Evolutionary conservation across 345 rosid genomes (phyloP).

Genomic region (Populus nigra): DNA sequence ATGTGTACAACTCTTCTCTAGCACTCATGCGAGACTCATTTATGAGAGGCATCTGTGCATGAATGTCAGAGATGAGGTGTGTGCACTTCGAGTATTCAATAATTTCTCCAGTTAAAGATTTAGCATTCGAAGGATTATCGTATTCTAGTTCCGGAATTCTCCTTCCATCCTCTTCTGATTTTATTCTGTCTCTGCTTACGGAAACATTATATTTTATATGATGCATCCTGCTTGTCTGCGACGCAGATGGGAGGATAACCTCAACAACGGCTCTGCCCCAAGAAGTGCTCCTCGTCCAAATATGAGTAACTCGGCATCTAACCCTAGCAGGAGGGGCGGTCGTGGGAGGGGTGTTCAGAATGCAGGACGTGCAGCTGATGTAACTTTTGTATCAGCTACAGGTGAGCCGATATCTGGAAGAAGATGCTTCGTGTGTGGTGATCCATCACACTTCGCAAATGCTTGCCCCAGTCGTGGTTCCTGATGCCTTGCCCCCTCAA

Average conservation of each 20-base stretch:
- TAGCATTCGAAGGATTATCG: too few species aligned
- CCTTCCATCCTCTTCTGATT: too few species aligned
- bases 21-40: too few species aligned
- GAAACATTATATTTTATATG: background rate
- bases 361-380: slow-evolving; percentile 32
- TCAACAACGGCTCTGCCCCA: slow-evolving; percentile 43
- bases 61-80: too few species aligned
- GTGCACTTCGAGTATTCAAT: too few species aligned
- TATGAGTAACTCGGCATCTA: slow-evolving; percentile 30
- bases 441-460: slow-evolving; percentile 91
- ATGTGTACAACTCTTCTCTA: too few species aligned
- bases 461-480: slow-evolving; percentile 71
- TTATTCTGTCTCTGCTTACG: too few species aligned
- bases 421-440: slow-evolving; percentile 85
- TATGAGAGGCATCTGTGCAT: too few species aligned
- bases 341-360: slow-evolving; percentile 46
- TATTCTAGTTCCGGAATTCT: too few species aligned
- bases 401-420: slow-evolving; percentile 76
- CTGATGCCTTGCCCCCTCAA: slow-evolving; percentile 9
- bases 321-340: slow-evolving; percentile 43
- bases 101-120: too few species aligned
- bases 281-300: slow-evolving; percentile 26
- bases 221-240: background rate
- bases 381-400: slow-evolving; percentile 73
- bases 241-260: slow-evolving; percentile 87